Conservation (phyloP, 768 basidiomycete species). For the Mrakia hoshinonis region DNA sequence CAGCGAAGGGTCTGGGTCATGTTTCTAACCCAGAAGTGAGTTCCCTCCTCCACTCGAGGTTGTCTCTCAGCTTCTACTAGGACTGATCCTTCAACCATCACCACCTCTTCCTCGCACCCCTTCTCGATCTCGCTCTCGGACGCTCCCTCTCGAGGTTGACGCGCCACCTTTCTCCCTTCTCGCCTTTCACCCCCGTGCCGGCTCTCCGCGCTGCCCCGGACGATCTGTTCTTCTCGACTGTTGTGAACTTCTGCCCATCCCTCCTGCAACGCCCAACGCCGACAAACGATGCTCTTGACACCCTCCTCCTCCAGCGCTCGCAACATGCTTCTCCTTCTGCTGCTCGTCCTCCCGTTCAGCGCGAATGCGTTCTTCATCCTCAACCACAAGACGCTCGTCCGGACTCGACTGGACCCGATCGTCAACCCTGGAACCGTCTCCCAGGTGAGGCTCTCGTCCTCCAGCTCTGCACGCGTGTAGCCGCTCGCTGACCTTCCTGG, state of each 20-base stretch:
- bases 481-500: not conserved
- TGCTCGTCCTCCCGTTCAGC: not conserved
- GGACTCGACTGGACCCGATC: conserved; percentile 33
- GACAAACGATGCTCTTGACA: not conserved
- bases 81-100: no score
- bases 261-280: not conserved
- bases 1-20: no score
- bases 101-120: no score
- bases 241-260: not conserved
- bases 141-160: not conserved
- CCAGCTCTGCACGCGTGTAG: not conserved
- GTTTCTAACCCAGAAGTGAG: no score
- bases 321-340: not conserved
- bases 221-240: no score
- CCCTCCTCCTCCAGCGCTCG: not conserved
- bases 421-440: conserved; percentile 31
- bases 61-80: no score
- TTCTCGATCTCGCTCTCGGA: no score
- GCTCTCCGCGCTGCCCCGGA: no score
- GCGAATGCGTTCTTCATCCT: conserved; percentile 23
- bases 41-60: no score
- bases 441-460: not conserved
- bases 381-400: not conserved
- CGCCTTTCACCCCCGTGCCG: not conserved
- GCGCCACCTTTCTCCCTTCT: not conserved